A percentile compares a stretch with the other conserved stretches of the same genome.
Conservation (phyloP, 768 basidiomycete genomes). For the Lentinula sp. region DNA sequence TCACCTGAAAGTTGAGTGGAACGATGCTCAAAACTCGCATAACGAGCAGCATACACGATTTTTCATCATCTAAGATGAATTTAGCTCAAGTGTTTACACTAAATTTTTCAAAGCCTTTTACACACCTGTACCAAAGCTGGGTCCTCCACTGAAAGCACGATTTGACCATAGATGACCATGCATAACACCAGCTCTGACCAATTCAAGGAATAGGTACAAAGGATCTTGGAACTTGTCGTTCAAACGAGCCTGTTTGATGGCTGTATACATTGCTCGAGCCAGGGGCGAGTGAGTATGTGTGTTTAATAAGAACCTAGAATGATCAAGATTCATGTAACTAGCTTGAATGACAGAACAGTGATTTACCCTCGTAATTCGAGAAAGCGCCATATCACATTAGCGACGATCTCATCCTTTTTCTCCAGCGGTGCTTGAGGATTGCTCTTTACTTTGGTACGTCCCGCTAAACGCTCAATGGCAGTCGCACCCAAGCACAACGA, state of each 20-base stretch:
- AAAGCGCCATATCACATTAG: conserved; percentile 98
- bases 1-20: conserved; percentile 88
- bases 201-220: conserved; percentile 89
- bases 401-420: conserved; percentile 97
- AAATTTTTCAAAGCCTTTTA: conserved; percentile 6
- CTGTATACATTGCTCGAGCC: conserved; percentile 86
- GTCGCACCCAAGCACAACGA: conserved; percentile 92
- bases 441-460: conserved; percentile 72
- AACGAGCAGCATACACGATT: conserved; percentile 89
- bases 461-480: conserved; percentile 69
- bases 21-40: conserved; percentile 97
- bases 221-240: conserved; percentile 99
- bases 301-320: conserved; percentile 75
- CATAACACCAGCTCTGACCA: conserved; percentile 94
- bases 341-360: not conserved
- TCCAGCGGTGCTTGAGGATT: conserved; percentile 54
- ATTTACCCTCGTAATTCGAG: conserved; percentile 86
- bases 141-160: conserved; percentile 87
- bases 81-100: not conserved
- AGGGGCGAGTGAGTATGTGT: conserved; percentile 85
- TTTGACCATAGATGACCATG: conserved; percentile 90
- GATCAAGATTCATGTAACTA: not conserved
- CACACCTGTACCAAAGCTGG: conserved; percentile 88
- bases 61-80: conserved; percentile 72
- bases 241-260: conserved; percentile 69